These are phyloP conservation scores for Peniophora sp. DNA, from an alignment of 1,284 basidiomycete genomes.

Conservation along the genomic window DNA sequence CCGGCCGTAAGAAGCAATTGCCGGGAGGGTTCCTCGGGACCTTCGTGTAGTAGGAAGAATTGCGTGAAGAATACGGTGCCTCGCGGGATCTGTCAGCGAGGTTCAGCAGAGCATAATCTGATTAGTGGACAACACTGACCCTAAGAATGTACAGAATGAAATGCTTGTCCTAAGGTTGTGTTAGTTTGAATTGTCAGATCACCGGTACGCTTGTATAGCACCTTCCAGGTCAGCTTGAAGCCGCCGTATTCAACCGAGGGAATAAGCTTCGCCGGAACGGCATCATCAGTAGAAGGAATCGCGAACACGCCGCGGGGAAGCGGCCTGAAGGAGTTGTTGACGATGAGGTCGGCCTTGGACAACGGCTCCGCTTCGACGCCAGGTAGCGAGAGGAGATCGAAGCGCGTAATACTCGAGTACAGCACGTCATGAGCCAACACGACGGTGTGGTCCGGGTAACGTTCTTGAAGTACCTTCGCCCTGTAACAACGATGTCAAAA, in stretches of 20 bases:
- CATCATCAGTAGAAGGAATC: too few relatives aligned
- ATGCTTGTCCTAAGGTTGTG: conserved; percentile 27
- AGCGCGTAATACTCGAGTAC: conserved; percentile 24
- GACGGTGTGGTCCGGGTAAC: conserved; percentile 57
- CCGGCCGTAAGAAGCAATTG: conserved; percentile 47
- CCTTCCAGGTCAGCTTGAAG: conserved; percentile 54
- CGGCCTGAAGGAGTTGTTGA: conserved; percentile 40
- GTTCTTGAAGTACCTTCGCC: conserved; percentile 40
- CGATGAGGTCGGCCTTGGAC: conserved; percentile 39
- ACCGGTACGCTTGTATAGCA: conserved; percentile 21
- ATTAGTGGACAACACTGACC: conserved; percentile 16
- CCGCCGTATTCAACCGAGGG: conserved; percentile 46
- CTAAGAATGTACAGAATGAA: conserved; percentile 42
- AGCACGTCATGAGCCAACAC: conserved; percentile 38
- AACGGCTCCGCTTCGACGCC: conserved; percentile 36
- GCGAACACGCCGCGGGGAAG: conserved; percentile 32
- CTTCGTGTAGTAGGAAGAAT: conserved; percentile 53
- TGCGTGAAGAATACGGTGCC: conserved; percentile 26
- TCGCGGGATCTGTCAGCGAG: conserved; percentile 31
- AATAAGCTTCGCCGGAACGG: conserved; percentile 41
- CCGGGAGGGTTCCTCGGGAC: conserved; percentile 45
- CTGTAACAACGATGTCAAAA: conserved; percentile 21
- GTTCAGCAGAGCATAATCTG: neutral
- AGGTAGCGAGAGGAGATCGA: conserved; percentile 39
- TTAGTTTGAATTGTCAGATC: neutral